These are phyloP conservation scores for Morella rubra DNA, from an alignment of 306 rosid genomes.

Conservation along the genomic window DNA sequence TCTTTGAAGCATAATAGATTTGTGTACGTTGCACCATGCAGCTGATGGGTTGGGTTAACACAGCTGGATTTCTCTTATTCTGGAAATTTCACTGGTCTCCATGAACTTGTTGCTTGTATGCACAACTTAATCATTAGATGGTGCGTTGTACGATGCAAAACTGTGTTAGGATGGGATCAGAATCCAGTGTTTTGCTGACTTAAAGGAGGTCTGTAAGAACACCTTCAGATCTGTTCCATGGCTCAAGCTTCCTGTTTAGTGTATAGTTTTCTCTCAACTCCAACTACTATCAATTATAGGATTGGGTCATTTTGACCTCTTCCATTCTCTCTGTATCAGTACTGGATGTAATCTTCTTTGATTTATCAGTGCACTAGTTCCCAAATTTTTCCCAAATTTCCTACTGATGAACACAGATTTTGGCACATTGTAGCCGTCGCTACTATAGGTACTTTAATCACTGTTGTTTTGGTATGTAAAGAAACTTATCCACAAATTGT, in stretches of 20 bases:
- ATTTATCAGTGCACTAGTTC: background rate
- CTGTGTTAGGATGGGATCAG: background rate
- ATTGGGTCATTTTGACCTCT: background rate
- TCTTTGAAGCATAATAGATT: conserved; percentile 15
- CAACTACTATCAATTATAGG: background rate
- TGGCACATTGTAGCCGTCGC: background rate
- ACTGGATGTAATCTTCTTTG: background rate
- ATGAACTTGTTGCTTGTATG: background rate
- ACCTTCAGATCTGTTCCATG: background rate
- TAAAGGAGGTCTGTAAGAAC: background rate
- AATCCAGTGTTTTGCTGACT: background rate
- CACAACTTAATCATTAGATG: background rate
- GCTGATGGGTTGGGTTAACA: background rate
- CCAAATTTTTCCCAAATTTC: background rate
- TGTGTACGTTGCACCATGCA: background rate
- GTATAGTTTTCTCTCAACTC: conserved; percentile 3
- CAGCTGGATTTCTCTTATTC: background rate
- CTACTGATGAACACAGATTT: background rate
- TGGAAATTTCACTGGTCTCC: background rate
- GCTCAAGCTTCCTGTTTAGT: background rate
- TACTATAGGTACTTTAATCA: background rate
- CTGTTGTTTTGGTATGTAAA: background rate
- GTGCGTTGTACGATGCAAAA: background rate
- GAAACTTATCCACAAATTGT: background rate
- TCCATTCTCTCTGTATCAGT: background rate